Percentiles rank a stretch among this genome's conserved stretches.
Conservation (phyloP, 2,329 filamentous ascomycete genomes). For the Verticillium tricorpus region DNA sequence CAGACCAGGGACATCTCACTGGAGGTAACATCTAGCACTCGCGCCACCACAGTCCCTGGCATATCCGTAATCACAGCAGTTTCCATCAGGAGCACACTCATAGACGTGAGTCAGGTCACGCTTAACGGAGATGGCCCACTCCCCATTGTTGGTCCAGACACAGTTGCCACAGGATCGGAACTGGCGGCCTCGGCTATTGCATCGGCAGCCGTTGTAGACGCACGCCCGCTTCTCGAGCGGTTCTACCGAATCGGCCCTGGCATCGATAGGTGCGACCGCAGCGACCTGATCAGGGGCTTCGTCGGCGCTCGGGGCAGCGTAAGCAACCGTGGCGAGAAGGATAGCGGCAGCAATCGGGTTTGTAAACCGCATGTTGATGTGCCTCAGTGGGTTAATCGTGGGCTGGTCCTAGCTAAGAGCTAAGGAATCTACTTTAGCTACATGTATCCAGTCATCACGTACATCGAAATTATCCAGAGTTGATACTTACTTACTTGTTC, state of each 20-base stretch:
- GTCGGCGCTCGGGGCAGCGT: neutral
- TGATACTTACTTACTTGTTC: neutral
- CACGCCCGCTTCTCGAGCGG: neutral
- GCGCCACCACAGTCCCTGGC: slow-evolving; percentile 13
- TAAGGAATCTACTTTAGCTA: neutral
- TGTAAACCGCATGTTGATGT: slow-evolving; percentile 10
- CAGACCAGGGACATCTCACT: neutral
- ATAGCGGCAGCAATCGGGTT: slow-evolving; percentile 1
- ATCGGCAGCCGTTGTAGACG: slow-evolving; percentile 17
- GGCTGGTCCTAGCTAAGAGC: neutral
- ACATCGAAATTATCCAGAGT: neutral
- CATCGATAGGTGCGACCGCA: neutral
- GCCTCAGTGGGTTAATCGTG: neutral
- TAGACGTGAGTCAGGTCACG: slow-evolving; percentile 16
- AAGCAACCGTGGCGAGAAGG: neutral
- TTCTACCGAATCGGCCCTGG: neutral
- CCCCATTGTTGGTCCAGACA: slow-evolving; percentile 12
- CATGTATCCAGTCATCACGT: neutral
- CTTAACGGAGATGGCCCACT: slow-evolving; percentile 15
- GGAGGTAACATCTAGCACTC: slow-evolving; percentile 6
- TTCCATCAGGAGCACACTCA: slow-evolving; percentile 16
- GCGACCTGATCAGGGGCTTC: neutral
- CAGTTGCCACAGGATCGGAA: slow-evolving; percentile 19
- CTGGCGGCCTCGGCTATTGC: slow-evolving; percentile 17
- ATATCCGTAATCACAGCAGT: slow-evolving; percentile 17